Percentiles rank a stretch among this genome's conserved stretches.
phyloP scores from a whole-genome alignment of 108 stramenopile species.

The Discostella stelligeroides region DNA sequence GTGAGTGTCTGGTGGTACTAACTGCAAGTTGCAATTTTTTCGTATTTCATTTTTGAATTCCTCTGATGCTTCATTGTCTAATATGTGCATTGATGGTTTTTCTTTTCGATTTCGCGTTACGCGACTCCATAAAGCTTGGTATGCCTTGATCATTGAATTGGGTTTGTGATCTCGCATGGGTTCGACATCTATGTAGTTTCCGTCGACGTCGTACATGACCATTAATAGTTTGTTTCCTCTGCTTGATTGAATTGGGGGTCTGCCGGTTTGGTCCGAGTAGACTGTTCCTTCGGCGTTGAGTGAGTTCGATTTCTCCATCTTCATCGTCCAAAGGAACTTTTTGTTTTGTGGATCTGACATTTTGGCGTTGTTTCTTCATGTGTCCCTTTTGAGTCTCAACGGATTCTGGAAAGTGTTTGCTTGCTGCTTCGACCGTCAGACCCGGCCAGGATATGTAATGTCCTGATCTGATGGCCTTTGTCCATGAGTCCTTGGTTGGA shows the following conservation, averaged over 20 bases:
- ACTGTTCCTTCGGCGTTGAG: slow-evolving; percentile 1
- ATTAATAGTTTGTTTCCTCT: slow-evolving; percentile 17
- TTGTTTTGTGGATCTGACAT: slow-evolving; percentile 33
- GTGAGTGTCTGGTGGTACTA: slow-evolving; percentile 27
- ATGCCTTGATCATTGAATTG: slow-evolving; percentile 5
- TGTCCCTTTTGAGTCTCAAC: slow-evolving; percentile 42
- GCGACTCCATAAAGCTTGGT: no score
- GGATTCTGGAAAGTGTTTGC: slow-evolving; percentile 20
- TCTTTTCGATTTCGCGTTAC: no score
- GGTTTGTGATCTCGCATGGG: slow-evolving; percentile 5
- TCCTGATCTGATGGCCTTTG: background rate
- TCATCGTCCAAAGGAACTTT: slow-evolving; percentile 1
- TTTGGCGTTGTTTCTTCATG: slow-evolving; percentile 27
- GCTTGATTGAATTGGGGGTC: slow-evolving; percentile 7
- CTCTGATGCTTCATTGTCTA: slow-evolving; percentile 30
- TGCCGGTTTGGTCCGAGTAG: slow-evolving; percentile 17
- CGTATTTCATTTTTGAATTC: slow-evolving; percentile 23
- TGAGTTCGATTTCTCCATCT: background rate
- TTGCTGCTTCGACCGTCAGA: background rate
- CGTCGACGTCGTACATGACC: slow-evolving; percentile 21
- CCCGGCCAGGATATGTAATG: slow-evolving; percentile 6
- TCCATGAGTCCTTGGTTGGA: background rate
- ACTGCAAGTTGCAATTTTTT: slow-evolving; percentile 23
- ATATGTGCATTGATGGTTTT: no score
- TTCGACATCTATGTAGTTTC: no score